Conservation (phyloP, 352 stramenopile genomes). For the Globisporangium spinosum region DNA sequence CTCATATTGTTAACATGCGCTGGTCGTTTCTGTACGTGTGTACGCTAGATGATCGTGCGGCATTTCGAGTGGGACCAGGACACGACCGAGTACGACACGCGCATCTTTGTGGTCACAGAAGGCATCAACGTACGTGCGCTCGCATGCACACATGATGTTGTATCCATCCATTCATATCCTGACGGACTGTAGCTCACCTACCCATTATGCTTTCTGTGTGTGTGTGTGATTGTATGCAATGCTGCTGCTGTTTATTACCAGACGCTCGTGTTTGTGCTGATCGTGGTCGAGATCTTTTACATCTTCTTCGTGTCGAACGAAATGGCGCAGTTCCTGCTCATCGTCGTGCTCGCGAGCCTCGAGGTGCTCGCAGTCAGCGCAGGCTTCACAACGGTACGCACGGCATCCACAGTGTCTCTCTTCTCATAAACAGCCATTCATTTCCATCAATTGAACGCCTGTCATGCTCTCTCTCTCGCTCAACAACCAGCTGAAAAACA, state of each 20-base stretch:
- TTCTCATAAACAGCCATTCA: background rate
- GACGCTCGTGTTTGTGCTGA: constrained; percentile 48
- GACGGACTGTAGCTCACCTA: background rate
- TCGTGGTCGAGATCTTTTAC: constrained; percentile 80
- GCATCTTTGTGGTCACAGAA: constrained; percentile 79
- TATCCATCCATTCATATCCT: background rate
- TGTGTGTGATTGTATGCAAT: background rate
- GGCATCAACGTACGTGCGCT: constrained; percentile 41
- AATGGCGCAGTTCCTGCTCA: constrained; percentile 58
- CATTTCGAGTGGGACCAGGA: constrained; percentile 76
- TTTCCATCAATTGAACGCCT: background rate
- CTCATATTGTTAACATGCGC: background rate
- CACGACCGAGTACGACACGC: constrained; percentile 60
- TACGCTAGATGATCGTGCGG: constrained; percentile 56
- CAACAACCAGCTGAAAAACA: constrained; percentile 64
- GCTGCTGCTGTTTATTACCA: constrained; percentile 33
- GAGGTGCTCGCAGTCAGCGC: constrained; percentile 57
- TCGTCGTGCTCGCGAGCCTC: constrained; percentile 65
- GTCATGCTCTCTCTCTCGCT: background rate
- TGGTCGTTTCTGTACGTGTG: background rate
- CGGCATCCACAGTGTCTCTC: background rate
- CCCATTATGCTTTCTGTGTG: background rate
- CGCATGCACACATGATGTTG: background rate
- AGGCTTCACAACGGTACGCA: constrained; percentile 61
- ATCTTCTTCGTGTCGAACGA: constrained; percentile 74